Conservation (phyloP, 495 filamentous ascomycete genomes). For the Rhizodiscina lignyota region DNA sequence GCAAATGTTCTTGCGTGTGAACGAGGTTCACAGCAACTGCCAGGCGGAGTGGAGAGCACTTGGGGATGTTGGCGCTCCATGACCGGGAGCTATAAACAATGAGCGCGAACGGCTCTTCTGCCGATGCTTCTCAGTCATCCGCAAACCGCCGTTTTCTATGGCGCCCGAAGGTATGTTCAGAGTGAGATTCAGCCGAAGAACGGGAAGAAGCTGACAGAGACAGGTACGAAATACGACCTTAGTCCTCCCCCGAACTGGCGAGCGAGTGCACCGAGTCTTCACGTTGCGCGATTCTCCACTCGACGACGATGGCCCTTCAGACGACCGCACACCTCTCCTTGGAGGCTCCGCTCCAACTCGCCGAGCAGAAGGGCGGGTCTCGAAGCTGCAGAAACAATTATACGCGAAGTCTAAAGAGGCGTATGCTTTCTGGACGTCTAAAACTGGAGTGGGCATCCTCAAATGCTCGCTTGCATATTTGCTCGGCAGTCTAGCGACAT, state of each 20-base stretch:
- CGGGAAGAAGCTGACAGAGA: too few relatives aligned
- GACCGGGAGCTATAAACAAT: too few relatives aligned
- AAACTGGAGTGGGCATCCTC: slow-evolving; percentile 55
- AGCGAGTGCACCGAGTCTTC: slow-evolving; percentile 33
- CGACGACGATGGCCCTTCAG: slow-evolving; percentile 7
- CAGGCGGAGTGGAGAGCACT: too few relatives aligned
- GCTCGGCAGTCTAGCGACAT: slow-evolving; percentile 75
- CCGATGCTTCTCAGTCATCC: too few relatives aligned
- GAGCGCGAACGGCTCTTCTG: too few relatives aligned
- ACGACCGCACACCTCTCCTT: not conserved
- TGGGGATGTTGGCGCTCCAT: too few relatives aligned
- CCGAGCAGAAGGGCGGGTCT: not conserved
- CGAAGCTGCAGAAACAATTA: not conserved
- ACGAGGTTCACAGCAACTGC: too few relatives aligned
- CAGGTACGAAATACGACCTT: slow-evolving; percentile 38
- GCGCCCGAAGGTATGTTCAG: too few relatives aligned
- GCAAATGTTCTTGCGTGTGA: too few relatives aligned
- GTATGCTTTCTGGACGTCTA: slow-evolving; percentile 30
- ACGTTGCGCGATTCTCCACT: slow-evolving; percentile 23
- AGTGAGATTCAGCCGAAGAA: too few relatives aligned
- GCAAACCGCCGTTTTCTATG: too few relatives aligned
- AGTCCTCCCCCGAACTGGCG: slow-evolving; percentile 34
- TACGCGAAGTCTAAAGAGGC: not conserved
- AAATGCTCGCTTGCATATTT: slow-evolving; percentile 93
- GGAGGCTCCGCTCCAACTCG: not conserved